Conservation (phyloP, 2,329 filamentous ascomycete genomes). For the Aspergillus hiratsukae region DNA sequence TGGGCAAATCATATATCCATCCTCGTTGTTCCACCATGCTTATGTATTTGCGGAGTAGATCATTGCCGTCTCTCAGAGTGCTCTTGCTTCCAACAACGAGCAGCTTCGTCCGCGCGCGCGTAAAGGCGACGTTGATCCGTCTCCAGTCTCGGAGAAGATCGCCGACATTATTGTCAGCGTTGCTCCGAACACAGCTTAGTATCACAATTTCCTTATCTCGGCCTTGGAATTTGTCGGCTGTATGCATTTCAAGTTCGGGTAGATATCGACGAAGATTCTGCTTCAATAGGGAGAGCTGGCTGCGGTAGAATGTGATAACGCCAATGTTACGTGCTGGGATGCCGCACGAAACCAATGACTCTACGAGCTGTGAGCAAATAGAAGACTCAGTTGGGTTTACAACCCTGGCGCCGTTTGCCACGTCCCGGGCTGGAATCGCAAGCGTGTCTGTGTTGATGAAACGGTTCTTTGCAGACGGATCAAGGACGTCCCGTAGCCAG, state of each 20-base stretch:
- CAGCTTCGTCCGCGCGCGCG: constrained; percentile 85
- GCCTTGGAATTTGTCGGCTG: constrained; percentile 93
- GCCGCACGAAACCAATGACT: constrained; percentile 70
- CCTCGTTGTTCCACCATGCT: constrained; percentile 67
- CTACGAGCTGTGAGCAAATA: constrained; percentile 74
- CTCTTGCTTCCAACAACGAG: constrained; percentile 77
- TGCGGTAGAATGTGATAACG: constrained; percentile 95
- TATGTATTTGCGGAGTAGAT: constrained; percentile 74
- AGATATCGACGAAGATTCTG: constrained; percentile 60
- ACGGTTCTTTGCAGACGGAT: constrained; percentile 67
- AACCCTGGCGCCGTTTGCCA: constrained; percentile 70
- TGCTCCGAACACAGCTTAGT: constrained; percentile 81
- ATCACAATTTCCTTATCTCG: constrained; percentile 92
- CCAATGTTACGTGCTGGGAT: constrained; percentile 74
- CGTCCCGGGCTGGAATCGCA: constrained; percentile 59
- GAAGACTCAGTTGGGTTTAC: constrained; percentile 81
- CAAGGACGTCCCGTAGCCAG: constrained; percentile 71
- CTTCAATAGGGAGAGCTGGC: constrained; percentile 78
- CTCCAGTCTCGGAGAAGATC: constrained; percentile 89
- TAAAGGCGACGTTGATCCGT: constrained; percentile 92
- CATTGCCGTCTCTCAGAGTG: constrained; percentile 65
- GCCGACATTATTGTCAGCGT: constrained; percentile 76
- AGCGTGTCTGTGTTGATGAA: constrained; percentile 88
- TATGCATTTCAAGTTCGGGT: constrained; percentile 82
- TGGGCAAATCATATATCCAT: constrained; percentile 75